These are phyloP conservation scores for Neophaeococcomyces mojaviensis DNA, from an alignment of 2,329 filamentous ascomycete genomes.

Conservation along the genomic window DNA sequence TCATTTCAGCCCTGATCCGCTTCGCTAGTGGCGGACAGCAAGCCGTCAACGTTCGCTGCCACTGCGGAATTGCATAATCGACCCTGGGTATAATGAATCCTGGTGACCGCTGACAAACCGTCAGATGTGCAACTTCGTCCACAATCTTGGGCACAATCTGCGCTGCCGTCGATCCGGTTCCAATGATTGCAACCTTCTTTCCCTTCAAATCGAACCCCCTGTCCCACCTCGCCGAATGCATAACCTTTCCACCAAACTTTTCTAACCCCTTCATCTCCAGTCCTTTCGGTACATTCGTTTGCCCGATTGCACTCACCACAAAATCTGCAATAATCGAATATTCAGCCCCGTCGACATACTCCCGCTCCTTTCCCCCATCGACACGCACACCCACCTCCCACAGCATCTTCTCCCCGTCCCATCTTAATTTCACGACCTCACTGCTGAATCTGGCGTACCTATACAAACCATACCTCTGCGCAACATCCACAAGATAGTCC, in stretches of 20 bases:
- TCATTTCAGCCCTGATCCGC: constrained; percentile 41
- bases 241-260: constrained; percentile 23
- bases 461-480: constrained; percentile 30
- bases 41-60: constrained; percentile 36
- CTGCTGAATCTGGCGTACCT: too few species aligned
- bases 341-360: constrained; percentile 35
- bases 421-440: too few species aligned
- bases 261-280: constrained; percentile 22
- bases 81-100: constrained; percentile 52
- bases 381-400: constrained; percentile 44
- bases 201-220: constrained; percentile 47
- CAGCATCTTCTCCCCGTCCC: too few species aligned
- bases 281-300: constrained; percentile 25
- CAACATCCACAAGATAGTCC: constrained; percentile 26
- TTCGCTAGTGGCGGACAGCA: constrained; percentile 46
- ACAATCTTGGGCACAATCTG: constrained; percentile 53
- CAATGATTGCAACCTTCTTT: constrained; percentile 51
- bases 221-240: constrained; percentile 28
- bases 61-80: constrained; percentile 39
- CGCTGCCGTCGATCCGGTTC: constrained; percentile 51
- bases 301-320: constrained; percentile 53
- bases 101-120: constrained; percentile 51
- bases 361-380: constrained; percentile 46
- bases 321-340: constrained; percentile 26
- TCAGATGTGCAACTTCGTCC: constrained; percentile 42